Conservation (phyloP, 1,284 basidiomycete genomes). For the Chalciporus sp. region DNA sequence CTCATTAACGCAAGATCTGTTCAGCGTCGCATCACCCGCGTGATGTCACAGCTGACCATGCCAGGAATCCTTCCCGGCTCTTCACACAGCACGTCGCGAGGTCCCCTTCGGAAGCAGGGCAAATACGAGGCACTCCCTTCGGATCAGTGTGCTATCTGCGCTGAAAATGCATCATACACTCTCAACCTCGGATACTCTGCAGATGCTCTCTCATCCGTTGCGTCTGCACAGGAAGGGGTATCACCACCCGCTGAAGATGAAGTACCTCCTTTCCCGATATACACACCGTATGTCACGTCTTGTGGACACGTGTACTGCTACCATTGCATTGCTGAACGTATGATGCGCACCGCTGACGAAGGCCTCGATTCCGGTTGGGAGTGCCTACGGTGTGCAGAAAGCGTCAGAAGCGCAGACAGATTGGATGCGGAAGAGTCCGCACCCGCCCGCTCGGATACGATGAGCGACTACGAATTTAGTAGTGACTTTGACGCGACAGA, state of each 20-base stretch:
- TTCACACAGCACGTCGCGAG: neutral
- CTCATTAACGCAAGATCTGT: constrained; percentile 72
- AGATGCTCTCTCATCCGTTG: constrained; percentile 49
- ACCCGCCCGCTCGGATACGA: constrained; percentile 35
- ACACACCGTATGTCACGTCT: constrained; percentile 73
- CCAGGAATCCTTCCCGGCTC: constrained; percentile 19
- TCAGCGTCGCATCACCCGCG: constrained; percentile 56
- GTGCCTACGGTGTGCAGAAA: constrained; percentile 75
- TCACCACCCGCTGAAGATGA: constrained; percentile 17
- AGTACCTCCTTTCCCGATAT: constrained; percentile 58
- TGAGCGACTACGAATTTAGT: constrained; percentile 57
- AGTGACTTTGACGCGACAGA: constrained; percentile 49
- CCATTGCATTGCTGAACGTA: constrained; percentile 80
- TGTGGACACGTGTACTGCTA: constrained; percentile 89
- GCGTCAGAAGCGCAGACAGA: constrained; percentile 59
- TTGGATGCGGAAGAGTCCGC: constrained; percentile 31
- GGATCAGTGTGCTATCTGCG: constrained; percentile 80
- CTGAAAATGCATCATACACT: constrained; percentile 68
- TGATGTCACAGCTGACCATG: constrained; percentile 40
- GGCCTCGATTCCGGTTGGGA: constrained; percentile 69
- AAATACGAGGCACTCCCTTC: constrained; percentile 64
- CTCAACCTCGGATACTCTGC: constrained; percentile 56
- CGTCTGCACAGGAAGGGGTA: constrained; percentile 17
- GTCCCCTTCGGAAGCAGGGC: constrained; percentile 43
- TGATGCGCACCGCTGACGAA: constrained; percentile 73